Conservation (phyloP, 345 rosid genomes). For the Arabis alpina region DNA sequence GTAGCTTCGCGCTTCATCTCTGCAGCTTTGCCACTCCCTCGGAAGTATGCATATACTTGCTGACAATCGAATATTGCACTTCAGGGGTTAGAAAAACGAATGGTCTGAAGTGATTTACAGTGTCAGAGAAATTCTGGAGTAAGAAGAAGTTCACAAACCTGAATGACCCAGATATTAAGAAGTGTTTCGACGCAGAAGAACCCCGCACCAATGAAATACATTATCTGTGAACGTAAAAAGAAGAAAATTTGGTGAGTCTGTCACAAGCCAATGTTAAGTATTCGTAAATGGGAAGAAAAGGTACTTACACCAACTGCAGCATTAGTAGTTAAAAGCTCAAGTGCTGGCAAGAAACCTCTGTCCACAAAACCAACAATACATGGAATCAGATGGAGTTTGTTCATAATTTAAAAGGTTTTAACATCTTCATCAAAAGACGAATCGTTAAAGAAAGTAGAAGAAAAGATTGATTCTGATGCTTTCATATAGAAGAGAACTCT, state of each 20-base stretch:
- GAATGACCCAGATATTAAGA: conserved; percentile 96
- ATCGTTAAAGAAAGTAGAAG: background rate
- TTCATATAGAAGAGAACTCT: conserved; percentile 41
- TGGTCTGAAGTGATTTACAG: background rate
- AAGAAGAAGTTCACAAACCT: conserved; percentile 54
- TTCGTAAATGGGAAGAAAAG: conserved; percentile 8
- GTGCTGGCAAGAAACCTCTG: conserved; percentile 96
- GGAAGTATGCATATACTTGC: conserved; percentile 95
- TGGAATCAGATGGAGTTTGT: conserved; percentile 28
- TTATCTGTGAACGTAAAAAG: conserved; percentile 51
- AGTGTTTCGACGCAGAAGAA: conserved; percentile 72
- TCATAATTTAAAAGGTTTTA: conserved; percentile 16
- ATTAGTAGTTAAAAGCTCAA: conserved; percentile 58
- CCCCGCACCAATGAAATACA: conserved; percentile 86
- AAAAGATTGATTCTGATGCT: conserved; percentile 18
- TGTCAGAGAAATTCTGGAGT: conserved; percentile 8
- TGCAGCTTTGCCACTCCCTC: conserved; percentile 91
- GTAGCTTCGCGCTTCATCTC: conserved; percentile 82
- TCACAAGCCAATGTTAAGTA: conserved; percentile 4
- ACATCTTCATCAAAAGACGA: background rate
- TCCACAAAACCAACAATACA: conserved; percentile 35
- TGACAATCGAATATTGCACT: conserved; percentile 45
- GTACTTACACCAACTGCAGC: conserved; percentile 73
- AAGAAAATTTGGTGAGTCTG: conserved; percentile 9
- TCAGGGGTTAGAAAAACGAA: conserved; percentile 19